Conservation (phyloP, 2,329 filamentous ascomycete genomes). For the Daldinia sp. region DNA sequence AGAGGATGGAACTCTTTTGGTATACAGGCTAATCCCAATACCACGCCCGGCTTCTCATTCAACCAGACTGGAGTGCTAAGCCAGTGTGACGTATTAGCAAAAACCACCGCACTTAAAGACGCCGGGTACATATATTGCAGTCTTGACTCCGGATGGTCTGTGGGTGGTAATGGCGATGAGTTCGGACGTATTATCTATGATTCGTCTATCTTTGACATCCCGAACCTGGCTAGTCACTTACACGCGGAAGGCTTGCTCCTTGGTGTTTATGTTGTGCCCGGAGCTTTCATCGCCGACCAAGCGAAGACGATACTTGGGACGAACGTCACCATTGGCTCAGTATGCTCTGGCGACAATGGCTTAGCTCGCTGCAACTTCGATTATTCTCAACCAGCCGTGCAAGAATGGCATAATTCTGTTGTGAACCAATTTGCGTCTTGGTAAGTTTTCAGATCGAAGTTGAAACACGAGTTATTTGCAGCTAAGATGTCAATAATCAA, state of each 20-base stretch:
- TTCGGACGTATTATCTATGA: slow-evolving; percentile 47
- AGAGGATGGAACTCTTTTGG: slow-evolving; percentile 48
- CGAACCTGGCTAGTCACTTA: slow-evolving; percentile 43
- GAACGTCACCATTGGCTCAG: slow-evolving; percentile 42
- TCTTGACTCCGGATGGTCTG: slow-evolving; percentile 49
- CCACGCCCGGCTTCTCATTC: slow-evolving; percentile 36
- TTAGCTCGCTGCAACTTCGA: slow-evolving; percentile 45
- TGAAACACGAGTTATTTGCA: background rate
- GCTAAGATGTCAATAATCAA: slow-evolving; percentile 4
- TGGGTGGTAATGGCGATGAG: slow-evolving; percentile 42
- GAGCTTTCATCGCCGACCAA: slow-evolving; percentile 42
- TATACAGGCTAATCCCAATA: slow-evolving; percentile 40
- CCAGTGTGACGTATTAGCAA: slow-evolving; percentile 44
- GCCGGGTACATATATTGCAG: slow-evolving; percentile 47
- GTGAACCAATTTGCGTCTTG: slow-evolving; percentile 47
- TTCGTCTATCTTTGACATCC: slow-evolving; percentile 43
- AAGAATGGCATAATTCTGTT: slow-evolving; percentile 48
- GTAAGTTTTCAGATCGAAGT: slow-evolving; percentile 23
- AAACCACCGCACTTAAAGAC: slow-evolving; percentile 28
- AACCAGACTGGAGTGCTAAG: slow-evolving; percentile 39
- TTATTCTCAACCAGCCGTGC: slow-evolving; percentile 44
- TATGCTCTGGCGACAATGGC: slow-evolving; percentile 38
- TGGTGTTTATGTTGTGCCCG: slow-evolving; percentile 49
- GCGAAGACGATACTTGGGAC: slow-evolving; percentile 47
- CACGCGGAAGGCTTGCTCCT: slow-evolving; percentile 44